Base-by-base conservation (phyloP, 106 monocot genomes). In the Hemerocallis citrina region DNA sequence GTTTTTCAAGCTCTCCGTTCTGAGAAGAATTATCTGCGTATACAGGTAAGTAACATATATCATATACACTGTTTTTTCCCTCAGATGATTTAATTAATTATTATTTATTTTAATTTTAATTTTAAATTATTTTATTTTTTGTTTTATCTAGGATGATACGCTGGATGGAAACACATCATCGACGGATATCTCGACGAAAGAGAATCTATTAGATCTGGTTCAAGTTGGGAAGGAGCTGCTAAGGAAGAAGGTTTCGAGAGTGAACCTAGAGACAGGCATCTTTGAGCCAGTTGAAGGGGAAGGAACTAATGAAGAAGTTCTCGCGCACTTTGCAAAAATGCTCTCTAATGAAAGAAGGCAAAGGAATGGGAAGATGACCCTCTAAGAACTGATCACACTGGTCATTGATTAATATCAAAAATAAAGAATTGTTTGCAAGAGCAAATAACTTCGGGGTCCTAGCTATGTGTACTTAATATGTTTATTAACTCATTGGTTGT, bases 201-300 rank as follows among this genome's bases (percentile, higher is more conserved):
- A 80, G 58, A 85, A 85, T 55, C 33, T 85, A 34, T 47, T 66
- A 6, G 14, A 22, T 15, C 63, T 85, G 57, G 68, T 80, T 7
- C 35, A 67, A 31, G 63, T 77, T 46, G 85, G 85, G 4, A 38
- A 79, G 1, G 19, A 60, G 0, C 61, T 85, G 2, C 48, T 85
- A 17, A 71, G 68, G 54, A 74, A 63, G 54, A 48, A 35, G 32
- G 80, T 85, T 35, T 57, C 85, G 29, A 77, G 73, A 47, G 68
- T 85, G 17, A 80, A 85, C 40, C 3, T 85, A 85, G 33, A 85
- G 33, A 85, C 77, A 0, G 85, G 85, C 12, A 5, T 27, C 2
- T 59, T 16, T n/a, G 70, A 80, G 41, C 28, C 61, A 20, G 48
- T 64, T 14, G 47, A 55, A 15, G 59, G 63, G 35, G 66, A 73